Evolutionary conservation across 441 rosid genomes (phyloP).

Genomic region (Capsella rubella): DNA sequence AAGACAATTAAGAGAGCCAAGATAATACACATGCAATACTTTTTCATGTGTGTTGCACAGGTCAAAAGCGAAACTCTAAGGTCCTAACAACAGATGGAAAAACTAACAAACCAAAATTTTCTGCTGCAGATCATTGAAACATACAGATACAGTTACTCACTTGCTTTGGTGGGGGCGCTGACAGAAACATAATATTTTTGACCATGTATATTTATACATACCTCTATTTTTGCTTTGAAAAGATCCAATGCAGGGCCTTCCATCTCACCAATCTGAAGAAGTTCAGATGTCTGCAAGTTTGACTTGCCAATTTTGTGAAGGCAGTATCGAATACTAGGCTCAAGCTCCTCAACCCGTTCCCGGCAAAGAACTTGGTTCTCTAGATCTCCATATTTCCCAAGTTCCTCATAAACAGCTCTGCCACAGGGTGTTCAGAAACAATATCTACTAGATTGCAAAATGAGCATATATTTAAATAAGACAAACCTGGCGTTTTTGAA

Average conservation of each 20-base stretch:
- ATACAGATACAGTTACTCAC: background rate
- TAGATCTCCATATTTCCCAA: conserved; percentile 95
- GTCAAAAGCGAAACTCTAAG: conserved; percentile 9
- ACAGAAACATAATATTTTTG: conserved; percentile 11
- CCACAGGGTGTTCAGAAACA: conserved; percentile 22
- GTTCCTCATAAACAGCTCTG: conserved; percentile 98
- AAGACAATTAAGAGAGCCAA: conserved; percentile 43
- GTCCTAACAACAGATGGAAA: background rate
- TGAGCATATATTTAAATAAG: conserved; percentile 38
- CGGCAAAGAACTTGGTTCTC: conserved; percentile 97
- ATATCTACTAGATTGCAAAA: conserved; percentile 22
- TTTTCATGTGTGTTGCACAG: conserved; percentile 7
- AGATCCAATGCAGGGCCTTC: conserved; percentile 77
- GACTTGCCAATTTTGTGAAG: conserved; percentile 93
- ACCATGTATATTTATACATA: conserved; percentile 24
- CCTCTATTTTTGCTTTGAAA: conserved; percentile 76
- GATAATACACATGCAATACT: conserved; percentile 49
- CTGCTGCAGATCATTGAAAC: background rate
- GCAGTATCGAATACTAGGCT: conserved; percentile 94
- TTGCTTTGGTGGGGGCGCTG: conserved; percentile 16
- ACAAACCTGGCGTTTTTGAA: conserved; percentile 94
- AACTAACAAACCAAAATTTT: background rate
- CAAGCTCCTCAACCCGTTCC: conserved; percentile 98
- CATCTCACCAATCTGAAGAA: conserved; percentile 93
- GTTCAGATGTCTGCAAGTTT: conserved; percentile 85